Percentiles rank a stretch among this genome's conserved stretches.
phyloP scores from a whole-genome alignment of 2,329 filamentous ascomycete genomes.

The Penicillium sp. region DNA sequence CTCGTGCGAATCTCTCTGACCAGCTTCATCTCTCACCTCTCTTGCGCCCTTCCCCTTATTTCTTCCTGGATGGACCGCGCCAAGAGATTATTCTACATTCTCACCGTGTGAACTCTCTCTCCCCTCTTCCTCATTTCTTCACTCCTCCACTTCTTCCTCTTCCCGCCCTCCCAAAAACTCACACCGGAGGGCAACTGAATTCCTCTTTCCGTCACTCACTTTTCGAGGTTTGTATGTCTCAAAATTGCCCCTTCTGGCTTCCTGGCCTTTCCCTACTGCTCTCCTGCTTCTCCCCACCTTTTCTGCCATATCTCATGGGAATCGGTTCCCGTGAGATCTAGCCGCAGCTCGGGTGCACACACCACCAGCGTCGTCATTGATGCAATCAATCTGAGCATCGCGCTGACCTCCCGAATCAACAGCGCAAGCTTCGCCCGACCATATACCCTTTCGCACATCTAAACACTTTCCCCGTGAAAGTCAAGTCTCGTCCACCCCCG shows the following conservation, averaged over 20 bases:
- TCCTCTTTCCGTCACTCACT: neutral
- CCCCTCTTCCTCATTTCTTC: slow-evolving; percentile 12
- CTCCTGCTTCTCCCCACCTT: neutral
- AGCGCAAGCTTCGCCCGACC: slow-evolving; percentile 23
- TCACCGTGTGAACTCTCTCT: slow-evolving; percentile 1
- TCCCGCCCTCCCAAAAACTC: slow-evolving; percentile 30
- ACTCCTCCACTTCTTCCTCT: slow-evolving; percentile 5
- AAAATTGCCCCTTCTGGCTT: neutral
- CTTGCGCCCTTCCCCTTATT: neutral
- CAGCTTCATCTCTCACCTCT: slow-evolving; percentile 5
- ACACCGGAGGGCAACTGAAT: slow-evolving; percentile 8
- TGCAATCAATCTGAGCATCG: slow-evolving; percentile 14
- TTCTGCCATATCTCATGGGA: neutral
- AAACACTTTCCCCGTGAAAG: slow-evolving; percentile 1
- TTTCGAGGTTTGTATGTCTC: neutral
- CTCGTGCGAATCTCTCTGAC: neutral
- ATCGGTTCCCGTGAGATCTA: slow-evolving; percentile 10
- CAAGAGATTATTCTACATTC: slow-evolving; percentile 6
- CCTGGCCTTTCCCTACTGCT: neutral
- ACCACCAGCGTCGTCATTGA: slow-evolving; percentile 22
- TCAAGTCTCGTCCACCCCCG: neutral
- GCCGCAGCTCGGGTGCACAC: slow-evolving; percentile 9
- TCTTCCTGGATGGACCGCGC: slow-evolving; percentile 4
- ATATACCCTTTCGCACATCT: slow-evolving; percentile 2
- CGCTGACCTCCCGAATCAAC: slow-evolving; percentile 14